These are phyloP conservation scores for Blastomyces silverae DNA, from an alignment of 2,329 filamentous ascomycete genomes.

Conservation along the genomic window DNA sequence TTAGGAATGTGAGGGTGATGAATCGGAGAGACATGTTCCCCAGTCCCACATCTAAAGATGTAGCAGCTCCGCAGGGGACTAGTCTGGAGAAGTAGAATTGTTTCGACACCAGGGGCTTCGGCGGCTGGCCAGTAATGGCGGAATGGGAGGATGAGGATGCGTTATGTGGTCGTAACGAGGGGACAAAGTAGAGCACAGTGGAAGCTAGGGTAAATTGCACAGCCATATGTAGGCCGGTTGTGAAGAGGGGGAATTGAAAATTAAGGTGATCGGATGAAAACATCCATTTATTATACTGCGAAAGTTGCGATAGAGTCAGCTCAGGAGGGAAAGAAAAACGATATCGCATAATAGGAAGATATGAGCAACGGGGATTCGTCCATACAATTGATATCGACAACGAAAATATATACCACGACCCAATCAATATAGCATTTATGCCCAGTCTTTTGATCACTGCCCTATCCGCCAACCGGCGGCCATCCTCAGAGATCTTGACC, in stretches of 20 bases:
- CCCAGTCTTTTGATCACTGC: constrained; percentile 61
- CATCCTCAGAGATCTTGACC: constrained; percentile 57
- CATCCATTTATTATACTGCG: constrained; percentile 99
- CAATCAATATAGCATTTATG: constrained; percentile 74
- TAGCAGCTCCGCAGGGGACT: constrained; percentile 84
- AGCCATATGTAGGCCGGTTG: constrained; percentile 89
- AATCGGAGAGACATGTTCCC: constrained; percentile 95
- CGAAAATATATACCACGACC: constrained; percentile 86
- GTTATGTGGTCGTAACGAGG: constrained; percentile 63
- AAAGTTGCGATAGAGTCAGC: constrained; percentile 9
- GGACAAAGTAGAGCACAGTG: constrained; percentile 72
- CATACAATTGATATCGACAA: constrained; percentile 84
- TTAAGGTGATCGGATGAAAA: constrained; percentile 78
- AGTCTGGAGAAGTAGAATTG: constrained; percentile 84
- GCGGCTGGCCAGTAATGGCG: constrained; percentile 27
- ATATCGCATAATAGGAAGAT: not conserved
- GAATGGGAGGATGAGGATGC: constrained; percentile 25
- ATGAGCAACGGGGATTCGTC: constrained; percentile 21
- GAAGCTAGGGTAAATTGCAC: constrained; percentile 81
- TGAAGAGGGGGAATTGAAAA: constrained; percentile 92
- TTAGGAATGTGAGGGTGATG: constrained; percentile 95
- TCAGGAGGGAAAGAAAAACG: constrained; percentile 18
- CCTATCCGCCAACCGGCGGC: constrained; percentile 65
- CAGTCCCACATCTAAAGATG: constrained; percentile 88
- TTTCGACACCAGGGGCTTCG: constrained; percentile 46